Base-by-base conservation (phyloP, 345 rosid genomes). In the Erucastrum elatum region DNA sequence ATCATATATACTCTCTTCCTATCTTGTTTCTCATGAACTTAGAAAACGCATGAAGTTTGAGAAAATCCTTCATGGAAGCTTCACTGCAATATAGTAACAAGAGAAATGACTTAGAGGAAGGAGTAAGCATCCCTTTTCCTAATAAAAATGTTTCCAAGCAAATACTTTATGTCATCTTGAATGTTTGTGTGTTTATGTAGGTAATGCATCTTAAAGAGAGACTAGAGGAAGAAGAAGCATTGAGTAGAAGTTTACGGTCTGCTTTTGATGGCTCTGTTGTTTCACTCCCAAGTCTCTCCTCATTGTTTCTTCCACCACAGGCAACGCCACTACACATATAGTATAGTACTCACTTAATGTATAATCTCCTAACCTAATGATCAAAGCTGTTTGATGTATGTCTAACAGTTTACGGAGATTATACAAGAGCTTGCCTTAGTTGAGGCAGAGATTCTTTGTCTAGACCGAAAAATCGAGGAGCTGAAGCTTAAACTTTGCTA, bases 381-480 rank as follows among this genome's bases (percentile, higher is more conserved):
- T 29, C 49, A 25, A 68, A 29, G 16, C 44, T 15, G 13, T 5
- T 33, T 35, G 5, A 31, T 3, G 2, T 12, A 29, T 61, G 4
- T 56, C 9, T n/a, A 30, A 59, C 86, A 94, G 97, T 88, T 90
- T 75, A 88, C 81, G 27, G 84, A 78, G 59, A 87, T 92, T 37
- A 84, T 94, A 15, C 68, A 84, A 41, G 96, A 94, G 79, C 44
- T 92, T 70, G 88, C 94, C 25, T 66, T 75, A 77, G 94, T 87
- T 55, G 96, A 94, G 78, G 89, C 90, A 69, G 96, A 94, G 86
- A 90, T 94, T 15, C 30, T 83, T 31, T 80, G 85, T 87, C 82
- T 92, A n/a, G 97, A 94, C 87, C 78, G 87, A 66, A 88, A 82
- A 82, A 85, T 94, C 34, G 82, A 87, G 69, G 90, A 84, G 74